Evolutionary conservation across 345 rosid genomes (phyloP).

Genomic region (Excoecaria agallocha): DNA sequence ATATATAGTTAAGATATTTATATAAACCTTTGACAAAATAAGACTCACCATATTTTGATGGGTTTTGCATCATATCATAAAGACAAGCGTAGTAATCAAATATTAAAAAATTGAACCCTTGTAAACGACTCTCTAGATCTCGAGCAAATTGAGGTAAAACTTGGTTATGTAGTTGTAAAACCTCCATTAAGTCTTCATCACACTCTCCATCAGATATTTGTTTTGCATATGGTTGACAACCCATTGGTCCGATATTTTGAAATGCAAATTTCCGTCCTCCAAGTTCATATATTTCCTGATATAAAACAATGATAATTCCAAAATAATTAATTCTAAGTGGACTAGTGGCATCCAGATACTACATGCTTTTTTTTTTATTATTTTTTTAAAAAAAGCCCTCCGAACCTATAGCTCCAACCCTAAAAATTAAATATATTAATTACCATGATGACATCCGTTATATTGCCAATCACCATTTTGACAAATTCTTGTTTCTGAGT

Average conservation of each 20-base stretch:
- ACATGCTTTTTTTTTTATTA: neutral
- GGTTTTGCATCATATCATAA: neutral
- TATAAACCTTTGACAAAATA: too few species aligned
- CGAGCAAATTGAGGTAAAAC: neutral
- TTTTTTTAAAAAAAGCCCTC: too few species aligned
- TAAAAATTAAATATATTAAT: neutral
- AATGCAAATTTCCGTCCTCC: constrained; percentile 24
- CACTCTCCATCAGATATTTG: neutral
- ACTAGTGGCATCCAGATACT: neutral
- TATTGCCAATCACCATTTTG: constrained; percentile 13
- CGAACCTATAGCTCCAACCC: too few species aligned
- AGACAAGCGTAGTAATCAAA: constrained; percentile 5
- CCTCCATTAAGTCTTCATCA: neutral
- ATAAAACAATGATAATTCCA: neutral
- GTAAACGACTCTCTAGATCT: neutral
- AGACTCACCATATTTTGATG: constrained; percentile 17
- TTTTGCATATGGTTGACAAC: neutral
- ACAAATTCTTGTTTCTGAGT: neutral
- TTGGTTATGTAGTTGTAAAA: neutral
- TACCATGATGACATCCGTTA: constrained; percentile 1
- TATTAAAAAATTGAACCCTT: constrained; percentile 9
- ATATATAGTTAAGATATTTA: too few species aligned
- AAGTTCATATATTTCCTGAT: constrained; percentile 14
- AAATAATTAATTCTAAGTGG: neutral
- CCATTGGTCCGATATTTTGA: constrained; percentile 18